Evolutionary conservation across 108 stramenopile species (phyloP), one percentile per base, ranked within the genome.

Genomic region (Schizochytrium sp.): DNA sequence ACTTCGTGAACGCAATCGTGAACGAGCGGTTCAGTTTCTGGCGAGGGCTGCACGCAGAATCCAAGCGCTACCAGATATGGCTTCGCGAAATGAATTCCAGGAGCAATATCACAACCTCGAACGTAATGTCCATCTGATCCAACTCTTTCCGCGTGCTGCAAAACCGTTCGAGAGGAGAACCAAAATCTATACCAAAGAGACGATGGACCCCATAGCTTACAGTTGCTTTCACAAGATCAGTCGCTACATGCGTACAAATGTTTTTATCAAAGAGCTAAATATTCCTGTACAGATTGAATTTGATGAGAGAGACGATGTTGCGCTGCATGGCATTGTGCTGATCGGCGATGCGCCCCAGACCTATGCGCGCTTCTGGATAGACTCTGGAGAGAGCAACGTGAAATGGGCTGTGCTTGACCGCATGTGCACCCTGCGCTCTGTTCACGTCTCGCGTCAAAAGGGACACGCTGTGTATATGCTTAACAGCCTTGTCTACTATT

Each of bases 341-440:
- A 38, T 69, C 64, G 64, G 64, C 5, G 64, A 69, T 44, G 64
- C 64, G 12, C 64, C 64, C 10, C 64, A 69, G 15, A 69, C 64
- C 64, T 69, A 69, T 69, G 12, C 64, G 64, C 64, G 64, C 28
- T 69, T 69, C 64, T 69, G 64, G 64, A 13, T 69, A 8, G 28
- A 3, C 28, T 44, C 12, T 5, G 64, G 64, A 1, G 64, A 69
- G 42, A 7, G 44, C 64, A 44, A 44, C 3, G 64, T 69, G 42
- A 69, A 69, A 38, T 69, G 64, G 64, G 64, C 64, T 69, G 64
- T 69, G 10, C 2, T 69, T 38, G 64, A 69, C 28, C 64, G 64
- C 64, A 69, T 69, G 28, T 69, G 64, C 64, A 69, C 64, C 42
- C 64, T 69, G 0, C 7, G 44, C 10, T 28, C 64, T 44, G 28